Percentiles rank a stretch among this genome's conserved stretches.
These are phyloP conservation scores for Salix udensis DNA, from an alignment of 345 rosid genomes.

Conservation along the genomic window DNA sequence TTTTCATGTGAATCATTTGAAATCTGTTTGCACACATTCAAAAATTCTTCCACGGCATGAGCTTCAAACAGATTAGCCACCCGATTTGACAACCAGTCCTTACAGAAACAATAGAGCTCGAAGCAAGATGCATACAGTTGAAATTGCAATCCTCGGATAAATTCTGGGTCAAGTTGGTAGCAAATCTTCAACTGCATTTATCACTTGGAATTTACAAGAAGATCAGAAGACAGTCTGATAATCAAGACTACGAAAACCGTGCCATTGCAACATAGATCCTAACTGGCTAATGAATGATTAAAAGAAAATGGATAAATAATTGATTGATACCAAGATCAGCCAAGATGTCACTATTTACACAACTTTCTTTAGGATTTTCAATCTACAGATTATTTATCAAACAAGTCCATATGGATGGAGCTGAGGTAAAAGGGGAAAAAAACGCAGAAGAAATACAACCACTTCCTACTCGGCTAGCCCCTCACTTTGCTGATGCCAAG, in stretches of 20 bases:
- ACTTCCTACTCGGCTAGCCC: slow-evolving; percentile 23
- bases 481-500: slow-evolving; percentile 29
- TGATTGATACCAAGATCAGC: not conserved
- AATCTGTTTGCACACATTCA: not conserved
- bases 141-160: too few relatives aligned
- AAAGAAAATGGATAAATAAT: not conserved
- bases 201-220: too few relatives aligned
- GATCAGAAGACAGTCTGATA: not conserved
- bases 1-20: not conserved
- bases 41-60: not conserved
- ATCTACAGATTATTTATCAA: slow-evolving; percentile 58
- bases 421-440: slow-evolving; percentile 1
- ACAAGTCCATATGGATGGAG: slow-evolving; percentile 28
- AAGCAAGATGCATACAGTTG: not conserved
- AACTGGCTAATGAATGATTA: not conserved
- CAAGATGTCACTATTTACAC: slow-evolving; percentile 14
- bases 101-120: not conserved
- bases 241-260: not conserved
- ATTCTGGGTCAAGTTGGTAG: too few relatives aligned
- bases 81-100: too few relatives aligned
- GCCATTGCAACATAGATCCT: not conserved
- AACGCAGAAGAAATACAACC: slow-evolving; percentile 22
- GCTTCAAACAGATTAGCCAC: too few relatives aligned
- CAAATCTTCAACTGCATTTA: too few relatives aligned
- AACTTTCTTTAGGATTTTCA: slow-evolving; percentile 11